These are phyloP conservation scores for Peniophora sp. DNA, from an alignment of 1,284 basidiomycete genomes.

Conservation along the genomic window DNA sequence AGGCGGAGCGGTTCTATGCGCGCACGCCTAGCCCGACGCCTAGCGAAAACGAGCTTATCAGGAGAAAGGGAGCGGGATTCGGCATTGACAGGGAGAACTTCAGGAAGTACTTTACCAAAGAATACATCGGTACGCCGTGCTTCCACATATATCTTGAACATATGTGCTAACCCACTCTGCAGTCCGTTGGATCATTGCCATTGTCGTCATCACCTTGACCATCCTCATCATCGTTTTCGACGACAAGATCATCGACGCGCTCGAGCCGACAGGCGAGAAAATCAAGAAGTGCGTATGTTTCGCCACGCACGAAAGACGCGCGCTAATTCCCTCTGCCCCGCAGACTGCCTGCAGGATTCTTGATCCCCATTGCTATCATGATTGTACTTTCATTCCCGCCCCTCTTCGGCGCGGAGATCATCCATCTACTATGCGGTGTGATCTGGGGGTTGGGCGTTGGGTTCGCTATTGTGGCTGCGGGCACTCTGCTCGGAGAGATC, in stretches of 20 bases:
- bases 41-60: not conserved
- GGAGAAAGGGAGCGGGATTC: not conserved
- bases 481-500: conserved; percentile 61
- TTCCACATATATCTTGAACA: not conserved
- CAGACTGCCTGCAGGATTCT: conserved; percentile 45
- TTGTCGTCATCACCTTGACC: not conserved
- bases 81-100: not conserved
- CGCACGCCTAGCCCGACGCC: conserved; percentile 1
- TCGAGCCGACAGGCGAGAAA: not conserved
- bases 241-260: not conserved
- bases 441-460: conserved; percentile 67
- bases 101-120: not conserved
- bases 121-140: not conserved
- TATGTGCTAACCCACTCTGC: not conserved
- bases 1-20: not conserved
- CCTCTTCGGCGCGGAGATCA: conserved; percentile 75
- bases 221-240: not conserved
- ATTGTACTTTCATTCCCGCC: conserved; percentile 65
- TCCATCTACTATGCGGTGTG: conserved; percentile 69
- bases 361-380: conserved; percentile 74
- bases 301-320: not conserved
- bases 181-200: not conserved
- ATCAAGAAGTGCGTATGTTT: conserved; percentile 3
- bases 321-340: not conserved
- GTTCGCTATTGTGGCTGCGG: conserved; percentile 59